phyloP scores from a whole-genome alignment of 176 grass and related monocot species.

The Zea luxurians region DNA sequence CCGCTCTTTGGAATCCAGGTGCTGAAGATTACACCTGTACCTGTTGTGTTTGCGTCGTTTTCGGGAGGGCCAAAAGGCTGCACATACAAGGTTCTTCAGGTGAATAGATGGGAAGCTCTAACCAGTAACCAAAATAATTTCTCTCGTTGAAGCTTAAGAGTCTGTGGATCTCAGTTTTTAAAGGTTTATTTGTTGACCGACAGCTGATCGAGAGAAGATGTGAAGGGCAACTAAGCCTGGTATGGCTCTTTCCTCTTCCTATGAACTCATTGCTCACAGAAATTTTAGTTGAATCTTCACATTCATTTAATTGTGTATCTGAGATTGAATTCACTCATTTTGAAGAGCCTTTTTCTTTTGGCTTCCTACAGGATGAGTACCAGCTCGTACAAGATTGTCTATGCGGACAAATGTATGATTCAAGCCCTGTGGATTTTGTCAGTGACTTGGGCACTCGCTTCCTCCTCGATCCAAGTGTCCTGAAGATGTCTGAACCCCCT shows the following conservation, averaged over 20 bases:
- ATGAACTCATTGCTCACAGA: background rate
- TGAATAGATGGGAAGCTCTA: constrained; percentile 1
- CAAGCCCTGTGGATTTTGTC: constrained; percentile 88
- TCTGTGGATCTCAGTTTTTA: constrained; percentile 16
- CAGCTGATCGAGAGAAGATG: constrained; percentile 75
- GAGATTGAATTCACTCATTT: background rate
- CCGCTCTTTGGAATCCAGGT: constrained; percentile 51
- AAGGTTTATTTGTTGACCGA: constrained; percentile 16
- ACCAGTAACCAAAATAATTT: constrained; percentile 16
- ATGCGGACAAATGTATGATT: constrained; percentile 91
- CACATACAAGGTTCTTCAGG: constrained; percentile 96
- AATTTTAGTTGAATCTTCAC: background rate
- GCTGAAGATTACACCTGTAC: constrained; percentile 58
- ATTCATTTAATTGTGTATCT: background rate
- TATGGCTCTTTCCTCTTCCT: constrained; percentile 36
- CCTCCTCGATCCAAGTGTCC: constrained; percentile 83
- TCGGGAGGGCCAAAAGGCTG: constrained; percentile 92
- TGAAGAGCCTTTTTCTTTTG: constrained; percentile 5
- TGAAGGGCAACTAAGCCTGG: constrained; percentile 62
- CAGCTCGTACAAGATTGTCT: constrained; percentile 75
- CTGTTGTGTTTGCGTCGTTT: constrained; percentile 81
- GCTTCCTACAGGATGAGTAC: constrained; percentile 69
- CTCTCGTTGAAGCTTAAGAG: background rate
- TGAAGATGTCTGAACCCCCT: constrained; percentile 79
- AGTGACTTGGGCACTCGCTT: constrained; percentile 90